Evolutionary conservation across 331 rosid genomes (phyloP), one percentile per base, ranked within the genome.

Genomic region (Telfairia occidentalis): DNA sequence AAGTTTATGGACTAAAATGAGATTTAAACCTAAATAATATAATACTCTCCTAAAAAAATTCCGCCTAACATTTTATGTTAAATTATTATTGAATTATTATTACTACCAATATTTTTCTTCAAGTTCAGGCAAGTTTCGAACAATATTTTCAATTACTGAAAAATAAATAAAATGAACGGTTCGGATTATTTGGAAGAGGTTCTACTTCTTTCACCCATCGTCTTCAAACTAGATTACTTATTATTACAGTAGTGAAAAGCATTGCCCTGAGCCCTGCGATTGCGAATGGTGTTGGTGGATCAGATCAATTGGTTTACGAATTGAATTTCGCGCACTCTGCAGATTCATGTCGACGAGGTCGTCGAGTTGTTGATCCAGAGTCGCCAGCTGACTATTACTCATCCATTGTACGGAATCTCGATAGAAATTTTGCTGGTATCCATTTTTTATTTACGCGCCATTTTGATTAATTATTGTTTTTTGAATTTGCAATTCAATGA

Each of bases 391-490:
- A 69, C 38, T 8, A 45, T 69, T 23, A 13, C 38, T 63, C 53
- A 12, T 69, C 10, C 24, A 69, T 43, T 70, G 23, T 70, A 70
- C 10, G 57, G 16, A 70, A 21, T 66, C 53, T 5, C 52, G 12
- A 11, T 6, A 21, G 12, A 23, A 32, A 12, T 5, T 40, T 70
- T 70, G 1, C 8, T 43, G 74, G 19, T 69, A 13, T 24, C 15
- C 37, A 24, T 43, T 42, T 45, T 28, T 24, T 2, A n/a, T n/a
- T 70, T 70, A 13, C 75, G 15, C 26, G 75, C 58, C 75, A 70
- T 70, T 70, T 23, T 57, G 58, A 70, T 70, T 26, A 43, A 45
- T 26, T 70, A 7, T 70, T 43, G 38, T 45, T 66, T 58, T 65
- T 38, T 24, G 75, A 43, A 43, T 70, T 26, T 66, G 34, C 12